phyloP scores from a whole-genome alignment of 2,329 filamentous ascomycete species.

The Harringtonia lauricola region DNA sequence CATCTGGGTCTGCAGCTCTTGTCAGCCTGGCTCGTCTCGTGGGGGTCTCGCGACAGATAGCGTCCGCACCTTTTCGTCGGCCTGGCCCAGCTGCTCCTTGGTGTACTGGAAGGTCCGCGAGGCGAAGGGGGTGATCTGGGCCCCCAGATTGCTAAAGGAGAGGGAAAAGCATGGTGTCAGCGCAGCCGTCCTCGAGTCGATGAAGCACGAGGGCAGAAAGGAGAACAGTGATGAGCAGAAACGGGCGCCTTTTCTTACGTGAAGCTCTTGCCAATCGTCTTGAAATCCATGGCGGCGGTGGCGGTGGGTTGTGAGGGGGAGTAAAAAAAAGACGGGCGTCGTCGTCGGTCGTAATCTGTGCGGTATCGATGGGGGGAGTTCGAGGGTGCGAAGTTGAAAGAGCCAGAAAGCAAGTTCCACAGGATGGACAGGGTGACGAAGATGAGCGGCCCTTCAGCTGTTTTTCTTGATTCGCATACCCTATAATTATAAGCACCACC shows the following conservation, averaged over 20 bases:
- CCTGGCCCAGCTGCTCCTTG: slow-evolving; percentile 93
- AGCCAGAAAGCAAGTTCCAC: not conserved
- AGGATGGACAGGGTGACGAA: not conserved
- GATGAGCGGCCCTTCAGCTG: not conserved
- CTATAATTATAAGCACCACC: not conserved
- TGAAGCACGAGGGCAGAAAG: not conserved
- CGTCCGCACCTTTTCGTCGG: slow-evolving; percentile 69
- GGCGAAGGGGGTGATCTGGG: slow-evolving; percentile 83
- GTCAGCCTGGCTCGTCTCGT: not conserved
- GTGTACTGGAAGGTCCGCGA: slow-evolving; percentile 93
- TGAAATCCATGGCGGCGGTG: slow-evolving; percentile 42
- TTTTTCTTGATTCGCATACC: not conserved
- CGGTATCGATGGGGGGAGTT: not conserved
- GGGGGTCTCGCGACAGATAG: not conserved
- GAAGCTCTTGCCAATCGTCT: slow-evolving; percentile 44
- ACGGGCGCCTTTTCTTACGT: too few relatives aligned
- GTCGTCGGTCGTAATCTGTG: too few relatives aligned
- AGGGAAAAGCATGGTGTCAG: slow-evolving; percentile 1
- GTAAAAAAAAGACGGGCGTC: too few relatives aligned
- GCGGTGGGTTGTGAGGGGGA: not conserved
- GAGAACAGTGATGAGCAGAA: too few relatives aligned
- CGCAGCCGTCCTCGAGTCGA: not conserved
- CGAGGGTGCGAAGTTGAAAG: not conserved
- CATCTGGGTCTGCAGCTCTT: slow-evolving; percentile 64
- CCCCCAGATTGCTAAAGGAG: slow-evolving; percentile 48